Evolutionary conservation across 768 basidiomycete species (phyloP), one percentile per base, ranked within the genome.

Genomic region (Lepiota brunneoincarnata): DNA sequence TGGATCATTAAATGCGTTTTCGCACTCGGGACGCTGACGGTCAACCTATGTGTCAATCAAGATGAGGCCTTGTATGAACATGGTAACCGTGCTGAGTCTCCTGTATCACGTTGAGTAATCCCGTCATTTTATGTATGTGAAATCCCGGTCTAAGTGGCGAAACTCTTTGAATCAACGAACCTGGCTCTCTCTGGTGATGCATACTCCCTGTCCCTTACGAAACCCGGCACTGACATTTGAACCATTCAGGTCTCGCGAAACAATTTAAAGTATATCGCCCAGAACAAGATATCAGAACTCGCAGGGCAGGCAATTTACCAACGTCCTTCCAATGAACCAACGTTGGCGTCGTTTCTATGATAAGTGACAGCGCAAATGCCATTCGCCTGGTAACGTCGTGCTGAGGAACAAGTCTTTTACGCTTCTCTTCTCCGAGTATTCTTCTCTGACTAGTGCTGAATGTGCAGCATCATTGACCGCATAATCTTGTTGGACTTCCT

Each of bases 361-460:
- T 23, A 37, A 38, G 38, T 54, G 52, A 54, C 52, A 54, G 43
- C 20, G 52, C 26, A 37, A 45, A 45, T 54, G 44, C 37, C 52
- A 46, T 54, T 24, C 44, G 36, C 51, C 39, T 46, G 35, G 44
- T 46, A 46, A 44, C 21, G 42, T 36, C 14, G 23, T 15, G 14
- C 14, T 28, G 28, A 14, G 26, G 35, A n/a, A 51, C 12, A 17
- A 14, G 14, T 36, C 40, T n/a, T 36, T 26, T 35, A 24, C 35
- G 40, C 41, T 42, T 44, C 41, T 18, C 34, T n/a, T 18, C 43
- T 45, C 31, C 28, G 24, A 28, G 31, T 7, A 20, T 35, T 34
- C 49, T 21, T 41, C 38, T 28, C 10, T 18, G 37, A 40, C 38
- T 18, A 40, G 12, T n/a, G 23, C 31, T 40, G 40, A 41, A 21